A percentile compares a stretch with the other conserved stretches of the same genome.
phyloP scores from a whole-genome alignment of 257 asterid species.

The Lithospermum erythrorhizon region DNA sequence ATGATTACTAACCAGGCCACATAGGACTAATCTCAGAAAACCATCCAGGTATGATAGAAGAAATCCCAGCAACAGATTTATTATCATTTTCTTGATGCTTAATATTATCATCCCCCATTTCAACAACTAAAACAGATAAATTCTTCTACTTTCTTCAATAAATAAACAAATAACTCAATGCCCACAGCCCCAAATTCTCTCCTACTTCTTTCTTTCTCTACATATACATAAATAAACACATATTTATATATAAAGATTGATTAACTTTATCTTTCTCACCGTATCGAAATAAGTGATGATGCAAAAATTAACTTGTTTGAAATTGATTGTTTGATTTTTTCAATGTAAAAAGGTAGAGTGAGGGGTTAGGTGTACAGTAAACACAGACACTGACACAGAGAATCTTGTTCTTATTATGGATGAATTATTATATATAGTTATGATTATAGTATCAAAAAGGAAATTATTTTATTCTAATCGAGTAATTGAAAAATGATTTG shows the following conservation, averaged over 20 bases:
- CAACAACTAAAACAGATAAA: neutral
- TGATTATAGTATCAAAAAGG: too few species aligned
- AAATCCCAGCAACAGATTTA: slow-evolving; percentile 14
- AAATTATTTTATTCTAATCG: too few species aligned
- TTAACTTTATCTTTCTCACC: too few species aligned
- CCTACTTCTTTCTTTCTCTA: slow-evolving; percentile 9
- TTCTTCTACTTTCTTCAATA: slow-evolving; percentile 12
- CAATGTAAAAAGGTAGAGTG: too few species aligned
- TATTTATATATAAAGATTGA: neutral
- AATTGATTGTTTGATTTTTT: too few species aligned
- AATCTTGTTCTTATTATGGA: too few species aligned
- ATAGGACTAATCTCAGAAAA: slow-evolving; percentile 91
- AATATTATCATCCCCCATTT: neutral
- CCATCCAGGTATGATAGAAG: slow-evolving; percentile 87
- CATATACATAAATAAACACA: neutral
- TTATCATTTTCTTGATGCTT: neutral
- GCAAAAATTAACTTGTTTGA: too few species aligned
- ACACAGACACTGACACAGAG: too few species aligned
- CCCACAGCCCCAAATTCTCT: slow-evolving; percentile 2
- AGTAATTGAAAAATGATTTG: neutral
- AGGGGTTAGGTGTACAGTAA: too few species aligned
- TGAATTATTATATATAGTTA: too few species aligned
- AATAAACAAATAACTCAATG: slow-evolving; percentile 10
- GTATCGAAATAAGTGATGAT: too few species aligned
- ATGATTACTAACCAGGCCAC: slow-evolving; percentile 70